These are phyloP conservation scores for Penicillium salamii DNA, from an alignment of 495 filamentous ascomycete genomes.

Conservation along the genomic window DNA sequence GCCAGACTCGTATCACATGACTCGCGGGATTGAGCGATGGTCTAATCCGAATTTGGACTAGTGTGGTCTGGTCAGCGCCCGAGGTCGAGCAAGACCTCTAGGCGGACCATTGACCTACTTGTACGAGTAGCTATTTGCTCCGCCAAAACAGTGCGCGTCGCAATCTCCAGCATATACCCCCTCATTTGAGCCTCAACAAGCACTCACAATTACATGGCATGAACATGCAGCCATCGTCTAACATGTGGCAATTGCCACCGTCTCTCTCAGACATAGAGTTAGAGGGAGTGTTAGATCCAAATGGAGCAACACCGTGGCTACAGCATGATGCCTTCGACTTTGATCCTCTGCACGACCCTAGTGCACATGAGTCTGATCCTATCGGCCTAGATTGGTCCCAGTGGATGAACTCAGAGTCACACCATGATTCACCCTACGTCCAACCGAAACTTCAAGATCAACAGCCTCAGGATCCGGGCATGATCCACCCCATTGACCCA, in stretches of 20 bases:
- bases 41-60: too few species aligned
- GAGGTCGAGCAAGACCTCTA: too few species aligned
- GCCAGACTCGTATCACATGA: too few species aligned
- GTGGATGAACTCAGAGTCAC: constrained; percentile 7
- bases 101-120: not conserved
- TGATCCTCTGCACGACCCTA: constrained; percentile 16
- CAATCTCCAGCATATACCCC: too few species aligned
- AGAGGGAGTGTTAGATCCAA: constrained; percentile 4
- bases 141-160: not conserved
- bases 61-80: too few species aligned
- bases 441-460: too few species aligned
- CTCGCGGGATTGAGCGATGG: too few species aligned
- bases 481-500: not conserved
- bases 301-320: constrained; percentile 1
- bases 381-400: constrained; percentile 10
- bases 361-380: constrained; percentile 13
- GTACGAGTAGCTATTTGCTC: too few species aligned
- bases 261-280: constrained; percentile 12
- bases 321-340: not conserved
- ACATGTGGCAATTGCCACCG: constrained; percentile 7
- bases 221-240: constrained; percentile 4
- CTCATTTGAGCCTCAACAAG: too few species aligned
- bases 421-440: not conserved
- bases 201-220: constrained; percentile 4
- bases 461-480: not conserved